Evolutionary conservation across 495 filamentous ascomycete species (phyloP), one percentile per base, ranked within the genome.

Genomic region (Penicillium waksmanii): DNA sequence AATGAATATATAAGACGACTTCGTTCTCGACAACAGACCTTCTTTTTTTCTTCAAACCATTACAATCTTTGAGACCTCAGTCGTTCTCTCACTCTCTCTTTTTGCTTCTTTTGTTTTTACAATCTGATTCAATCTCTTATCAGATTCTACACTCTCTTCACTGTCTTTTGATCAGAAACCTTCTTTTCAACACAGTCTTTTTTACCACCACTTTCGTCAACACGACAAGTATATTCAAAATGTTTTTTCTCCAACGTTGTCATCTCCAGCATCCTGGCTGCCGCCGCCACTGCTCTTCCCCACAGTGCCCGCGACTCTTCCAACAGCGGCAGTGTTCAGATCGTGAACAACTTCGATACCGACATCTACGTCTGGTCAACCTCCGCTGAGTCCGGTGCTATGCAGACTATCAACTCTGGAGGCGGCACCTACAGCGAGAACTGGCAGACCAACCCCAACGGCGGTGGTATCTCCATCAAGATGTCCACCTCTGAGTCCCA

Each of bases 401-500:
- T 79, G 77, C 50, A 76, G 38, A 77, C 76, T 61, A 64, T 80
- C 48, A 65, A 57, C 63, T 64, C 68, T 38, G 66, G 65, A 51
- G 75, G 76, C 51, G 75, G 72, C 19, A 62, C 55, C 65, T 74
- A 73, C 69, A 57, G 51, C 43, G 71, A 78, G 50, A 51, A 51
- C 42, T 80, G 71, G 71, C 63, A 60, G 58, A 67, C 56, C 64
- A 78, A 78, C 72, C 43, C 69, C 65, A 68, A 78, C 61, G 77
- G 76, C 49, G 77, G 77, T 38, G 77, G 76, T 57, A 68, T 79
- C 62, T 79, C 76, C 43, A 76, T 80, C 73, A 80, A 80, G 75
- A 64, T 80, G 53, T 76, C 77, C 48, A 75, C 73, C 62, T 57
- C 56, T 25, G 40, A 65, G 27, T 58, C 53, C 56, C 58, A 70